Evolutionary conservation across 164 flowering plant species (phyloP).

Genomic region (Saururus chinensis): DNA sequence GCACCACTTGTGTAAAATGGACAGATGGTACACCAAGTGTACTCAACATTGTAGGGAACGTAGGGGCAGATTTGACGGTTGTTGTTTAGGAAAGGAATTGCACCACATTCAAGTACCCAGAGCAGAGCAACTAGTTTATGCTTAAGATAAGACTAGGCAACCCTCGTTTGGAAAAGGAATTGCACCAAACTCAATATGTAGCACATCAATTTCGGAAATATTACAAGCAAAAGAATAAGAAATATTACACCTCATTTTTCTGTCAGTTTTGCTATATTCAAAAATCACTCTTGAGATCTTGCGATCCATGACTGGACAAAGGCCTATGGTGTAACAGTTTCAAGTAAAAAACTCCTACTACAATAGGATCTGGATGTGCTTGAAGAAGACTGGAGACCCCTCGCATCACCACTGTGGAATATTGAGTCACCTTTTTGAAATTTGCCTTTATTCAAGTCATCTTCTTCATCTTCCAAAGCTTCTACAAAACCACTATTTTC

Average conservation of each 20-base stretch:
- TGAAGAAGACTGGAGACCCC: conserved; percentile 78
- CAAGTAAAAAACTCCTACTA: conserved; percentile 85
- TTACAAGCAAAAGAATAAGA: neutral
- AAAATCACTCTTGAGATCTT: conserved; percentile 1
- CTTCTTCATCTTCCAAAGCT: conserved; percentile 65
- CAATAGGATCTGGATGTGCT: conserved; percentile 90
- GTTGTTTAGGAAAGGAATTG: no score
- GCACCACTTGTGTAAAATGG: no score
- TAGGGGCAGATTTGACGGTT: no score
- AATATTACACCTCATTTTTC: neutral
- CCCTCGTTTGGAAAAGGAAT: no score
- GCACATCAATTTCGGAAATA: neutral
- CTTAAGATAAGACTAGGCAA: no score
- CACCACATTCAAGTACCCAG: no score
- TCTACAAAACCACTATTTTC: conserved; percentile 49
- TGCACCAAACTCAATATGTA: neutral
- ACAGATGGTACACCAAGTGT: no score
- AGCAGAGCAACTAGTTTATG: no score
- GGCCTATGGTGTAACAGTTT: conserved; percentile 58
- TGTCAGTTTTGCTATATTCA: neutral
- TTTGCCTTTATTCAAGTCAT: conserved; percentile 49
- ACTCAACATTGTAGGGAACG: no score
- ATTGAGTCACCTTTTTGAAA: conserved; percentile 31
- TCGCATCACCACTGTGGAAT: conserved; percentile 64
- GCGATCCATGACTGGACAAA: neutral